phyloP scores from a whole-genome alignment of 106 monocot species.

The Acorus calamus region DNA sequence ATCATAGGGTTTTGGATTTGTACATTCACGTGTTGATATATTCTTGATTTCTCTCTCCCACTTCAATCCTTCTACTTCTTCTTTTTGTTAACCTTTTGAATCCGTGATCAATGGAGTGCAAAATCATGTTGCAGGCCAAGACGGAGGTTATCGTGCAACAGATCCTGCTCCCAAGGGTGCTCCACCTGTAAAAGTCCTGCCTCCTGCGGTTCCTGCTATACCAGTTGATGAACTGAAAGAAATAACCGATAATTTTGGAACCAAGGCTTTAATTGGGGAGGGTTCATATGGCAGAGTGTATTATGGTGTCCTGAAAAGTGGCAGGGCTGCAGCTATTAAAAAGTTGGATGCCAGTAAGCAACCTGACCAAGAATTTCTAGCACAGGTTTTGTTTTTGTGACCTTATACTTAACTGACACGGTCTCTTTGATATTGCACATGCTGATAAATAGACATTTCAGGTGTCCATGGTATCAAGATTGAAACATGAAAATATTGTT shows the following conservation, averaged over 20 bases:
- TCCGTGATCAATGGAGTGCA: too few relatives aligned
- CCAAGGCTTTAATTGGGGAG: slow-evolving; percentile 14
- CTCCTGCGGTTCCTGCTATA: slow-evolving; percentile 11
- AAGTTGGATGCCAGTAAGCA: slow-evolving; percentile 21
- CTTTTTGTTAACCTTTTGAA: too few relatives aligned
- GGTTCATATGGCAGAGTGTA: slow-evolving; percentile 20
- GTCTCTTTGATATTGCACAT: background rate
- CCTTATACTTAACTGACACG: background rate
- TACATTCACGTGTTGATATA: too few relatives aligned
- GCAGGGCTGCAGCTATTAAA: slow-evolving; percentile 10
- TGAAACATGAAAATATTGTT: slow-evolving; percentile 30
- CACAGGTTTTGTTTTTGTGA: slow-evolving; percentile 5
- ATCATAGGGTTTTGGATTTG: too few relatives aligned
- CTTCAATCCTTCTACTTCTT: too few relatives aligned
- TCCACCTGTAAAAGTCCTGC: slow-evolving; percentile 3
- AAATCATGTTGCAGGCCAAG: too few relatives aligned
- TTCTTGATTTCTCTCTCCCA: too few relatives aligned
- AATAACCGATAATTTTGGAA: slow-evolving; percentile 19
- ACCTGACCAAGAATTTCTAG: slow-evolving; percentile 18
- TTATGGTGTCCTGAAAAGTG: slow-evolving; percentile 10
- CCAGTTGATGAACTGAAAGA: slow-evolving; percentile 16
- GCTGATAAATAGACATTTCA: slow-evolving; percentile 2
- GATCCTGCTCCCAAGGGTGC: slow-evolving; percentile 2
- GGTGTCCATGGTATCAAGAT: slow-evolving; percentile 34
- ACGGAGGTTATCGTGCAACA: slow-evolving; percentile 1